Evolutionary conservation across 1,139 yeast genomes (phyloP), one percentile per base, ranked within the genome.

Genomic region (Schwanniomyces etchellsii): DNA sequence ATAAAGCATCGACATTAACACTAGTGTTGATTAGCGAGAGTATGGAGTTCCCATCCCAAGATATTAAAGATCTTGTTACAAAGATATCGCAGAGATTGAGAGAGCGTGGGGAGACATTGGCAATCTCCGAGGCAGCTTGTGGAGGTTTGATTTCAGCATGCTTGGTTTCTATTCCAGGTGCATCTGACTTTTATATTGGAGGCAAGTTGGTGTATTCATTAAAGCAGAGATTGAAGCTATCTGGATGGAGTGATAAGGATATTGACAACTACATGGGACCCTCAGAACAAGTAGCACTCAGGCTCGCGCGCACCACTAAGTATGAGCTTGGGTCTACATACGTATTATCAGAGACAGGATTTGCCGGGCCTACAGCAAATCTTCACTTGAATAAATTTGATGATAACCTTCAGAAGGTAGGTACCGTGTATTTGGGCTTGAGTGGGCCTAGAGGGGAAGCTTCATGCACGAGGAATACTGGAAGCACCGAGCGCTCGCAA

Each of bases 111-210:
- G 78, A 79, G 47, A 82, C 94, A 1, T 59, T 85, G 27, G 83
- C 93, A 1, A 79, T 83, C 3, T 77, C 89, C 4, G 95, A 85
- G 48, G 88, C 93, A 6, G 94, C 95, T 0, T 85, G 95, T 54
- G 95, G 95, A 6, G 95, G 95, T 1, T 65, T 85, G 17, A 60
- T 85, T 6, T 80, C 93, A 4, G 84, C 95, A 1, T 84, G 82
- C 46, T 52, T 85, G 24, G 86, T 85, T 5, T 72, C 91, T 1
- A 77, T 82, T 3, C 89, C 94, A 0, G 95, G 95, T 3, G 95
- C 95, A 0, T 81, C 91, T 9, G 62, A 70, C 36, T 85, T 82
- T 56, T 85, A 81, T 47, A 83, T 81, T 39, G 95, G 95, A 13
- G 89, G 95, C 0, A 79, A 89, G 18, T 57, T 85, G 33, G 81